A percentile compares a stretch with the other conserved stretches of the same genome.
Evolutionary conservation across 495 filamentous ascomycete genomes (phyloP).

Genomic region (Penicillium herquei): DNA sequence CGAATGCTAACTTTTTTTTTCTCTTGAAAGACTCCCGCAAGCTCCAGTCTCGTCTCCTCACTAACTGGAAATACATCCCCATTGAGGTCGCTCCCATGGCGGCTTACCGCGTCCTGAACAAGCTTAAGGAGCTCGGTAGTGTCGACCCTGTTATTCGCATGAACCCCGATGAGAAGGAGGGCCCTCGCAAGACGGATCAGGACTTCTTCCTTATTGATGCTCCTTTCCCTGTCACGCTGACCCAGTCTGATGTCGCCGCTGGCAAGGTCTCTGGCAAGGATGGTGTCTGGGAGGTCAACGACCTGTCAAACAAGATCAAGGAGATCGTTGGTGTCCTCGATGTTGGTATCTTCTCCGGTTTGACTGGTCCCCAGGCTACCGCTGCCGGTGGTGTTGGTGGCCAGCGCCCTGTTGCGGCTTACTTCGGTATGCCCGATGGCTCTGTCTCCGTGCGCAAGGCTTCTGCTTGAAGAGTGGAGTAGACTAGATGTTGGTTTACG

Average conservation of each 20-base stretch:
- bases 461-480: conserved; percentile 13
- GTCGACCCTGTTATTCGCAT: conserved; percentile 64
- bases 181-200: conserved; percentile 89
- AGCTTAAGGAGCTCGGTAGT: conserved; percentile 69
- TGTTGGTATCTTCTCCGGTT: conserved; percentile 83
- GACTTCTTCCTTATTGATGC: conserved; percentile 92
- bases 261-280: conserved; percentile 47
- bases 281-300: conserved; percentile 75
- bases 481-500: not conserved
- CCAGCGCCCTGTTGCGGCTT: conserved; percentile 88
- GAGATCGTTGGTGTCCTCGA: conserved; percentile 84
- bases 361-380: conserved; percentile 67
- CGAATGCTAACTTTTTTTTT: not conserved
- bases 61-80: conserved; percentile 78
- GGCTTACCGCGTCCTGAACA: conserved; percentile 64
- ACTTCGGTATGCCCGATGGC: conserved; percentile 90
- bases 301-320: conserved; percentile 70
- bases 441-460: conserved; percentile 55
- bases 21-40: conserved; percentile 73
- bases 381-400: conserved; percentile 62
- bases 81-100: conserved; percentile 90
- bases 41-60: conserved; percentile 72
- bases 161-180: conserved; percentile 67
- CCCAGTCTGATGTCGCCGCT: conserved; percentile 54
- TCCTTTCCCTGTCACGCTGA: conserved; percentile 70